Conservation (phyloP, 257 asterid genomes). For the Gentiana macrophylla region DNA sequence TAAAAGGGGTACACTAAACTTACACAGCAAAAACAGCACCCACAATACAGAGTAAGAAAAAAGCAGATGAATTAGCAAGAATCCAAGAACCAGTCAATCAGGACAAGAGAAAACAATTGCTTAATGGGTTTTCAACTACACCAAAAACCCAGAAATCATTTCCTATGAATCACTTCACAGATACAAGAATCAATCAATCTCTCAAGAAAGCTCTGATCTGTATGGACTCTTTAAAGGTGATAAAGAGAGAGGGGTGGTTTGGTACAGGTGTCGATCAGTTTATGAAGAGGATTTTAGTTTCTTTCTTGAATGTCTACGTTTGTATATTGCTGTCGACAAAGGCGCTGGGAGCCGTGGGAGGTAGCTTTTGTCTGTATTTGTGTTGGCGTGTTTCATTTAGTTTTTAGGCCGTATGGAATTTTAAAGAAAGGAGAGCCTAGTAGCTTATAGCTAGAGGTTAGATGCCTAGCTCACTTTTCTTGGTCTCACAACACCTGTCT, state of each 20-base stretch:
- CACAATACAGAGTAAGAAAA: background rate
- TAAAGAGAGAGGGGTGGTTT: background rate
- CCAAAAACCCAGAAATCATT: constrained; percentile 18
- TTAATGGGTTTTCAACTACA: constrained; percentile 23
- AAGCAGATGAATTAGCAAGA: constrained; percentile 7
- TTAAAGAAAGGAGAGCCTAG: constrained; percentile 55
- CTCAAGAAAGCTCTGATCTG: background rate
- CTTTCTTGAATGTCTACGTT: constrained; percentile 30
- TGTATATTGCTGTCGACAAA: constrained; percentile 22
- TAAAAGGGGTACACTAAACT: background rate
- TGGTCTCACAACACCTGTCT: constrained; percentile 1
- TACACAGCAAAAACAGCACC: too few species aligned
- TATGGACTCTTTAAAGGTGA: background rate
- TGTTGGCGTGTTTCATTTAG: constrained; percentile 38
- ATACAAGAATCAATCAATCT: too few species aligned
- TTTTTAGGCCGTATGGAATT: constrained; percentile 49
- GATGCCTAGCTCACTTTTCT: constrained; percentile 4
- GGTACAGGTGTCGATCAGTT: constrained; percentile 9
- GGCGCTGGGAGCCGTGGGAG: constrained; percentile 44
- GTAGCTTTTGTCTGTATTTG: constrained; percentile 26
- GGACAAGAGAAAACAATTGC: constrained; percentile 15
- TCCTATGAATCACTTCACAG: constrained; percentile 1
- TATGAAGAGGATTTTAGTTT: constrained; percentile 4
- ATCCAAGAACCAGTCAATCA: constrained; percentile 25
- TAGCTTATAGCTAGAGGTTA: too few species aligned